Percentiles rank a stretch among this genome's conserved stretches.
Conservation (phyloP, 108 stramenopile species). For the Poteriospumella lacustris region DNA sequence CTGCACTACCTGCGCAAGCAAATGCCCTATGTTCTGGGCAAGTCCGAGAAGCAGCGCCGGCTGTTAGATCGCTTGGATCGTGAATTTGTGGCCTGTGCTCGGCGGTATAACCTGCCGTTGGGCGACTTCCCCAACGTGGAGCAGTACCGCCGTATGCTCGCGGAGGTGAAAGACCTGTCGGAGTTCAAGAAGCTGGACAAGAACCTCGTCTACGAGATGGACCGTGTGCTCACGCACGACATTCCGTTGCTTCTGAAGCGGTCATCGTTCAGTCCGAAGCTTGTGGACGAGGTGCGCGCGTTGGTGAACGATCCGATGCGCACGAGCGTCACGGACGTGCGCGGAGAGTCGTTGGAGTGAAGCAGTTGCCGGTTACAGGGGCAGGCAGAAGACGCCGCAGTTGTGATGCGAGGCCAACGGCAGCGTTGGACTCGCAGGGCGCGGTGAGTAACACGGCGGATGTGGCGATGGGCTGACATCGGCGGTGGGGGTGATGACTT, state of each 20-base stretch:
- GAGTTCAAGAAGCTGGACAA: constrained; percentile 45
- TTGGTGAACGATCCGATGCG: too few species aligned
- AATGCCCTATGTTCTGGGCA: constrained; percentile 89
- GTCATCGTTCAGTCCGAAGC: too few species aligned
- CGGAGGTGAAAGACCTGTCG: constrained; percentile 53
- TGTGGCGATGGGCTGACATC: too few species aligned
- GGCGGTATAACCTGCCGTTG: constrained; percentile 72
- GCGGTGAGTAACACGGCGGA: too few species aligned
- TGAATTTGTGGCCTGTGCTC: constrained; percentile 79
- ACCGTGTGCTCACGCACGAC: constrained; percentile 47
- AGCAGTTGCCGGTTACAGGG: too few species aligned
- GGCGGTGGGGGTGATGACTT: too few species aligned
- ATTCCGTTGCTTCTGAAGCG: constrained; percentile 33
- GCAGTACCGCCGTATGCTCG: constrained; percentile 71
- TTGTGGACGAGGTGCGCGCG: constrained; percentile 46
- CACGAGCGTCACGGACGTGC: too few species aligned
- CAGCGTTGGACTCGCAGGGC: too few species aligned
- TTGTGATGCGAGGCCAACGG: too few species aligned
- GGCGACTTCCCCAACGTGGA: constrained; percentile 90
- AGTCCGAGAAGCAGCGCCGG: constrained; percentile 80
- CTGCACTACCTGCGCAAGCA: constrained; percentile 93
- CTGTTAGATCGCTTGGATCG: constrained; percentile 79
- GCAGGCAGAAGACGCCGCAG: too few species aligned
- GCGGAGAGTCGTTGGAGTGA: too few species aligned
- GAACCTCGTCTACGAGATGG: constrained; percentile 51